These are phyloP conservation scores for Caryopteris hybrid DNA, from an alignment of 305 asterid species.

Conservation along the genomic window DNA sequence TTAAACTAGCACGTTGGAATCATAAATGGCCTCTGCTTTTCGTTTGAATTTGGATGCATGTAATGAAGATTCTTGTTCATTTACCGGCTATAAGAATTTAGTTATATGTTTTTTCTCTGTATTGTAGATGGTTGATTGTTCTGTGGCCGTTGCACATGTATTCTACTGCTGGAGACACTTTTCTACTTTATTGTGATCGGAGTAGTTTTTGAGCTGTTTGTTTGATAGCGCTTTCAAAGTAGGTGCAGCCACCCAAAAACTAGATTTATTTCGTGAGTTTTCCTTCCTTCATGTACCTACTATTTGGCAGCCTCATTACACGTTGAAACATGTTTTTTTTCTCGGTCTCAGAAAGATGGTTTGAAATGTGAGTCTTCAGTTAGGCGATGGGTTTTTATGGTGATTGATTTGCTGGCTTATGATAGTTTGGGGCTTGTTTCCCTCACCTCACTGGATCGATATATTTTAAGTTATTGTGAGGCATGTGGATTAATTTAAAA, in stretches of 20 bases:
- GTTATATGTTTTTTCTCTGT: conserved; percentile 1
- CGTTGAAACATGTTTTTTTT: neutral
- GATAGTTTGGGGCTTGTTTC: no score
- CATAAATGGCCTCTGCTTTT: conserved; percentile 6
- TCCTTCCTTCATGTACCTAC: neutral
- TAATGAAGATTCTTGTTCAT: neutral
- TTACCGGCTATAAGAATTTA: conserved; percentile 11
- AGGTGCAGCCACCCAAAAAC: neutral
- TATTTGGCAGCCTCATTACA: neutral
- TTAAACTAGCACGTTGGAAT: conserved; percentile 5
- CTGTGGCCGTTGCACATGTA: conserved; percentile 35
- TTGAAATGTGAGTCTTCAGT: neutral
- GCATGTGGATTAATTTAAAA: no score
- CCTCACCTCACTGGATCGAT: no score
- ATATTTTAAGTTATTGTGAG: no score
- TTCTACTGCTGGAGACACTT: conserved; percentile 16
- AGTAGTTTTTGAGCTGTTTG: neutral
- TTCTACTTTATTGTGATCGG: conserved; percentile 6
- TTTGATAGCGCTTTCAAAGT: neutral
- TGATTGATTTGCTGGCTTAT: no score
- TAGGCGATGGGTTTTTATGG: no score
- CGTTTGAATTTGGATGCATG: conserved; percentile 4
- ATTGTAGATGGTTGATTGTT: conserved; percentile 67
- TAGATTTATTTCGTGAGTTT: neutral
- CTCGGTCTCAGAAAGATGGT: neutral